Evolutionary conservation across 2,329 filamentous ascomycete genomes (phyloP).

Genomic region (Bipolaris victoriae): DNA sequence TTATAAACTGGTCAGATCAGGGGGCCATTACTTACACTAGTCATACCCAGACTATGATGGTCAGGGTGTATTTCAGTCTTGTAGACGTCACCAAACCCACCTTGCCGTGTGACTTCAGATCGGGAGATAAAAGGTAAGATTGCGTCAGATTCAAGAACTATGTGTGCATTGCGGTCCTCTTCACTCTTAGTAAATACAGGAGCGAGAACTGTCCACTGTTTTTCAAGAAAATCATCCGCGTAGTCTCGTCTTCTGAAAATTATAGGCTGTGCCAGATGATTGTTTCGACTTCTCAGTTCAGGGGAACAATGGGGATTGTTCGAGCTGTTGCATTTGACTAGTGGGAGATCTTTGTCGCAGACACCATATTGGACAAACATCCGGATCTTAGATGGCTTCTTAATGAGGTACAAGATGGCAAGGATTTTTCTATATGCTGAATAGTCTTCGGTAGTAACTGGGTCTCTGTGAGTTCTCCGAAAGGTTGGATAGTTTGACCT

Average conservation of each 20-base stretch:
- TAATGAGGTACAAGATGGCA: neutral
- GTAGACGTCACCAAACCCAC: neutral
- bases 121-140: neutral
- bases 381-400: neutral
- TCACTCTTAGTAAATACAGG: neutral
- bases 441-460: neutral
- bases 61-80: neutral
- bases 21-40: neutral
- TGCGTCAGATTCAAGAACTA: neutral
- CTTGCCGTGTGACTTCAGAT: neutral
- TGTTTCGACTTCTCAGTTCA: neutral
- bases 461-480: neutral
- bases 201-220: neutral
- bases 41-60: neutral
- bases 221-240: neutral
- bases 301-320: neutral
- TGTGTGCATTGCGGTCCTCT: neutral
- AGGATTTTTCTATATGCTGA: neutral
- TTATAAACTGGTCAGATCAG: neutral
- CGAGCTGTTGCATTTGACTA: neutral
- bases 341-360: neutral
- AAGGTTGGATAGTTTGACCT: neutral
- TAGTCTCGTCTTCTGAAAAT: neutral
- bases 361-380: neutral
- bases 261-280: neutral